Base-by-base conservation (phyloP, 257 asterid species). In the Nicotiana undulata region DNA sequence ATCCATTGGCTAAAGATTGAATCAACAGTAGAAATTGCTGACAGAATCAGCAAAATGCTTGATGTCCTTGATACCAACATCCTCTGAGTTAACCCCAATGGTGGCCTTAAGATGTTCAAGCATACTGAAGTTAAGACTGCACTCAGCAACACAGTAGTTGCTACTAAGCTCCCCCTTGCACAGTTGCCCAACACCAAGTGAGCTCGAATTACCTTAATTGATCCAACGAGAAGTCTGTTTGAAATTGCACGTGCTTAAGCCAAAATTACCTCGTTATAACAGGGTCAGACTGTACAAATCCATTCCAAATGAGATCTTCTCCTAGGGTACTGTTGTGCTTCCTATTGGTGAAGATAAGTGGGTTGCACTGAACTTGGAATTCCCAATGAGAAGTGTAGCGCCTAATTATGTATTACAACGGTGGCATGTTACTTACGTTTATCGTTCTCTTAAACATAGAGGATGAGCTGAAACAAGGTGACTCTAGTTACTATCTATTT, bases 81-180 rank as follows among this genome's bases (percentile, higher is more conserved):
- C 40, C 8, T 34, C 7, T 6, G 40, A 32, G 37, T 32, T 4
- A 32, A 32, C 37, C 37, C 37, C 37, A 1, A 4, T 32, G 37
- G 37, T 32, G 37, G 37, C 37, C 37, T 4, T 32, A 32, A 32
- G 37, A 95, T 98, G 44, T 94, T 97, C 60, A 95, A 95, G 86
- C 93, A 95, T 80, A 49, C 85, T 0, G 99, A 95, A 85, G 99
- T 95, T 74, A 95, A 93, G 86, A 97, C 98, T 0, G 99, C 98
- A 61, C 97, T 95, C 18, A 90, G 82, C 61, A 84, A 88, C 88
- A 92, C 92, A 98, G 97, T 95, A 29, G 79, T 92, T 22, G 98
- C 98, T 9, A 97, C 97, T 75, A 95, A 93, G 90, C 89, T 82
- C 49, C 92, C 93, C 88, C 89, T 98, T 56, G 72, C 90, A 26